Evolutionary conservation across 169 alveolate genomes (phyloP).

Genomic region (Plasmodium vivax): DNA sequence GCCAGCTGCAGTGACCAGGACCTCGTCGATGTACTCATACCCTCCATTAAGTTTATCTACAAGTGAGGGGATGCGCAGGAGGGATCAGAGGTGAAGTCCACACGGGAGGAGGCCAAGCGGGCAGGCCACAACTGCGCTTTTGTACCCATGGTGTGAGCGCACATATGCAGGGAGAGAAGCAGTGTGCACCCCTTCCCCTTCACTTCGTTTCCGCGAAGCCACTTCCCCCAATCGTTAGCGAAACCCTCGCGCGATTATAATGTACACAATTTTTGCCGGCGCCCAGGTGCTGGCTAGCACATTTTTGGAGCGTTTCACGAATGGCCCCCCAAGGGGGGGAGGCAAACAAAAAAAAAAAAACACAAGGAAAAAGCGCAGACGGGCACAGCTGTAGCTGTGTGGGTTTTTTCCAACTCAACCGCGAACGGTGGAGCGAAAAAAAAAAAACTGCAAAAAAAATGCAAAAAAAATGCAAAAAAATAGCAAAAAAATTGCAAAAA

Average conservation of each 20-base stretch:
- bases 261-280: neutral
- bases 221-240: too few species aligned
- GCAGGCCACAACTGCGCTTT: neutral
- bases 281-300: neutral
- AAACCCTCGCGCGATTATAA: neutral
- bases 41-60: constrained; percentile 89
- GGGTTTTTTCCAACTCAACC: too few species aligned
- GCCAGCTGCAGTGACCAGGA: constrained; percentile 91
- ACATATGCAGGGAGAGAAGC: neutral
- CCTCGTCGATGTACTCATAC: constrained; percentile 90
- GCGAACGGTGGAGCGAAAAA: too few species aligned
- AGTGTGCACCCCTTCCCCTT: too few species aligned
- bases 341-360: neutral
- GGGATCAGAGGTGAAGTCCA: neutral
- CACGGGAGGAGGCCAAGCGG: neutral
- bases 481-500: too few species aligned
- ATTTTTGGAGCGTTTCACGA: neutral
- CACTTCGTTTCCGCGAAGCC: too few species aligned
- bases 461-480: neutral
- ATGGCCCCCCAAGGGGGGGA: neutral
- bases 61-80: constrained; percentile 27
- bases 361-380: too few species aligned
- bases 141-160: neutral
- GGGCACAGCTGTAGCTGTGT: too few species aligned
- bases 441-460: neutral